phyloP scores from a whole-genome alignment of 331 rosid species.

The Quercus tomentella region DNA sequence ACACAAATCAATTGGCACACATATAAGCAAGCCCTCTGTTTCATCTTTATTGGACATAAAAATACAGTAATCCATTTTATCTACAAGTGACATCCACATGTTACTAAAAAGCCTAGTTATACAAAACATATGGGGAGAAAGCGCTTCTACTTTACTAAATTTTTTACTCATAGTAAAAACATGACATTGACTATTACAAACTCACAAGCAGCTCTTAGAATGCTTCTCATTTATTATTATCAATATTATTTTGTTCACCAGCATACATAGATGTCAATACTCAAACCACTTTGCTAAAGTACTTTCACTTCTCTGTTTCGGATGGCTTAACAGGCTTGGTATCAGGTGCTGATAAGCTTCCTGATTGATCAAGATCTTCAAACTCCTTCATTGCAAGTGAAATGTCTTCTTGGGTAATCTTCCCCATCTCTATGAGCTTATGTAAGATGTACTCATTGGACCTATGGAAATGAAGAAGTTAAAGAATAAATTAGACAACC shows the following conservation, averaged over 20 bases:
- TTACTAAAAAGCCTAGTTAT: not conserved
- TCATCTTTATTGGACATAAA: not conserved
- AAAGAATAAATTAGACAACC: not conserved
- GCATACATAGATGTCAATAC: not conserved
- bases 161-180: not conserved
- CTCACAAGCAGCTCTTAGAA: not conserved
- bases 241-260: not conserved
- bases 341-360: slow-evolving; percentile 61
- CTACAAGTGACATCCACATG: not conserved
- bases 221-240: not conserved
- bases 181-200: not conserved
- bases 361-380: slow-evolving; percentile 78
- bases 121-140: not conserved
- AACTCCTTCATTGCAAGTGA: slow-evolving; percentile 65
- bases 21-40: not conserved
- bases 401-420: slow-evolving; percentile 77
- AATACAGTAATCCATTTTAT: not conserved
- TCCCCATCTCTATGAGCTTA: slow-evolving; percentile 93
- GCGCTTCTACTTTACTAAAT: not conserved
- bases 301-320: slow-evolving; percentile 5
- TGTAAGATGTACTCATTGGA: slow-evolving; percentile 65
- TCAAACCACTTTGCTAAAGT: not conserved
- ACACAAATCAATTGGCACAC: not conserved
- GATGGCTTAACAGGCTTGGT: slow-evolving; percentile 57
- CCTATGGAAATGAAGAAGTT: slow-evolving; percentile 30